Percentiles rank a stretch among this genome's conserved stretches.
Evolutionary conservation across 1,284 basidiomycete genomes (phyloP).

Genomic region (Irpex lacteus): DNA sequence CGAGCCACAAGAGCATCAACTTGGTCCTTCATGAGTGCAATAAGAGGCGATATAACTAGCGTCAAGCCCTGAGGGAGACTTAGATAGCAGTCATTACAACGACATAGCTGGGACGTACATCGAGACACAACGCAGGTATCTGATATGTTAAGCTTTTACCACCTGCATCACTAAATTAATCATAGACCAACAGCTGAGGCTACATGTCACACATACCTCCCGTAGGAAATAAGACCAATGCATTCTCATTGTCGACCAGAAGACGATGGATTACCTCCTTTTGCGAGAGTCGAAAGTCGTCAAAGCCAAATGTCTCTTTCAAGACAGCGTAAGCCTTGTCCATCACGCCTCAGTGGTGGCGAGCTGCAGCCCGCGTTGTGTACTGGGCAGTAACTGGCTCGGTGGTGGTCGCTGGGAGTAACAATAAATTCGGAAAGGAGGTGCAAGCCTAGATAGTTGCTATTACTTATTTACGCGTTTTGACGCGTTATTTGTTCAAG

Average conservation of each 20-base stretch:
- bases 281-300: constrained; percentile 35
- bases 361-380: constrained; percentile 5
- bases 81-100: neutral
- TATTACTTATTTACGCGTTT: neutral
- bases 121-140: constrained; percentile 59
- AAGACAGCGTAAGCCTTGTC: constrained; percentile 31
- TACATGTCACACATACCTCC: constrained; percentile 26
- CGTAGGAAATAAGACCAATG: constrained; percentile 37
- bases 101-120: constrained; percentile 20
- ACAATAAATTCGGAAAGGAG: neutral
- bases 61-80: constrained; percentile 50
- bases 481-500: neutral
- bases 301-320: constrained; percentile 33
- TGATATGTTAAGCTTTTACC: constrained; percentile 55
- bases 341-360: constrained; percentile 14
- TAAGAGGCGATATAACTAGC: constrained; percentile 71
- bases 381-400: neutral
- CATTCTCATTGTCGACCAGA: constrained; percentile 37
- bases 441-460: too few species aligned
- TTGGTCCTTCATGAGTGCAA: constrained; percentile 94
- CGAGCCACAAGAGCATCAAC: constrained; percentile 72
- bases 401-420: neutral
- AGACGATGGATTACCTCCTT: constrained; percentile 38
- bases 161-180: constrained; percentile 16
- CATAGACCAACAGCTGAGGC: neutral